phyloP scores from a whole-genome alignment of 192 early-diverging fungal genomes.

The Backusella circina region DNA sequence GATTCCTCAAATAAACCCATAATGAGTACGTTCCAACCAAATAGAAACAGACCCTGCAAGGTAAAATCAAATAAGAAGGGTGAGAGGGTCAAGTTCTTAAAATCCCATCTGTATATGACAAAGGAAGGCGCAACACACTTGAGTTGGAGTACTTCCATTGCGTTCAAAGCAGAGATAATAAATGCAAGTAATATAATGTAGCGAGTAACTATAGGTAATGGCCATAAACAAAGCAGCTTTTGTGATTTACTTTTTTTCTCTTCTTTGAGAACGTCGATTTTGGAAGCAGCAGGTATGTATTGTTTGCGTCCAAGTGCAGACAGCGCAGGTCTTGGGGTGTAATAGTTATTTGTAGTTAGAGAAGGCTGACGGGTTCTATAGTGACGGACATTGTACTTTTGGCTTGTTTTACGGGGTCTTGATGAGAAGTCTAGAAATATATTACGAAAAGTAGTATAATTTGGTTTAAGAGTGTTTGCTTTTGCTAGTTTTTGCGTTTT shows the following conservation, averaged over 20 bases:
- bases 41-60: conserved; percentile 22
- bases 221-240: conserved; percentile 34
- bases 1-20: conserved; percentile 52
- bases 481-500: neutral
- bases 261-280: conserved; percentile 1
- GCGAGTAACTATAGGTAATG: conserved; percentile 33
- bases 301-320: neutral
- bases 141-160: conserved; percentile 5
- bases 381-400: conserved; percentile 11
- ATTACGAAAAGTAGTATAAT: neutral
- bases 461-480: neutral
- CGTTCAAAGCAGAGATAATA: conserved; percentile 20
- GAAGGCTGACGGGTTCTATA: conserved; percentile 5
- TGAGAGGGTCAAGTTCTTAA: conserved; percentile 36
- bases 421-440: neutral
- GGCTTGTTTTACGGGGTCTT: conserved; percentile 4
- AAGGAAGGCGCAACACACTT: conserved; percentile 25
- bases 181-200: conserved; percentile 26
- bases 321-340: neutral
- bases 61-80: conserved; percentile 33
- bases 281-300: neutral
- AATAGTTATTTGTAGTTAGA: neutral
- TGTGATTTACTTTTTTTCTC: conserved; percentile 31
- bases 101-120: conserved; percentile 26
- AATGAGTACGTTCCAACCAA: conserved; percentile 44